Conservation (phyloP, 1,284 basidiomycete genomes). For the Phylloporus gajari region DNA sequence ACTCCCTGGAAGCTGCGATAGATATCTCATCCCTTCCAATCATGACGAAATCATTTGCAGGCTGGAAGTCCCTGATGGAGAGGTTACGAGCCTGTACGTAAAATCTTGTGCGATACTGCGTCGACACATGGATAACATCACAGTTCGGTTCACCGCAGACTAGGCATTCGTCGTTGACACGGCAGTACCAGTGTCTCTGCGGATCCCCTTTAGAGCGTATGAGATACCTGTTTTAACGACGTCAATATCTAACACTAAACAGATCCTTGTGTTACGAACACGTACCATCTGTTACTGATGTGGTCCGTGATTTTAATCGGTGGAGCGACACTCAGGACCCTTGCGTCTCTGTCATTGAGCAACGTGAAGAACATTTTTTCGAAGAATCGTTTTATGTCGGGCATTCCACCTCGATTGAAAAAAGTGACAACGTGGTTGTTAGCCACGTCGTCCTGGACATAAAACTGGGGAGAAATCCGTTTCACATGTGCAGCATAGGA, state of each 20-base stretch:
- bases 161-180: neutral
- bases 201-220: neutral
- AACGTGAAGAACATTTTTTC: conserved; percentile 2
- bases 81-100: too few species aligned
- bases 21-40: too few species aligned
- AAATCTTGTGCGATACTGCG: too few species aligned
- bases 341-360: neutral
- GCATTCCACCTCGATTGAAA: neutral
- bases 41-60: too few species aligned
- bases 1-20: too few species aligned
- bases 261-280: neutral
- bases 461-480: conserved; percentile 1
- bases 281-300: neutral
- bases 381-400: neutral
- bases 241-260: neutral
- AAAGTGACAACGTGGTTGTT: neutral
- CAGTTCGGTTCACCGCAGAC: too few species aligned
- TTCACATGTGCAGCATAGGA: neutral
- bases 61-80: too few species aligned
- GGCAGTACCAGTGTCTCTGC: neutral
- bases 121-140: too few species aligned
- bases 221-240: neutral
- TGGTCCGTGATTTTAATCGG: neutral
- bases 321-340: neutral
- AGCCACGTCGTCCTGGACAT: neutral